A percentile compares a stretch with the other conserved stretches of the same genome.
Evolutionary conservation across 2,329 filamentous ascomycete genomes (phyloP).

Genomic region (Cytospora chrysosperma): DNA sequence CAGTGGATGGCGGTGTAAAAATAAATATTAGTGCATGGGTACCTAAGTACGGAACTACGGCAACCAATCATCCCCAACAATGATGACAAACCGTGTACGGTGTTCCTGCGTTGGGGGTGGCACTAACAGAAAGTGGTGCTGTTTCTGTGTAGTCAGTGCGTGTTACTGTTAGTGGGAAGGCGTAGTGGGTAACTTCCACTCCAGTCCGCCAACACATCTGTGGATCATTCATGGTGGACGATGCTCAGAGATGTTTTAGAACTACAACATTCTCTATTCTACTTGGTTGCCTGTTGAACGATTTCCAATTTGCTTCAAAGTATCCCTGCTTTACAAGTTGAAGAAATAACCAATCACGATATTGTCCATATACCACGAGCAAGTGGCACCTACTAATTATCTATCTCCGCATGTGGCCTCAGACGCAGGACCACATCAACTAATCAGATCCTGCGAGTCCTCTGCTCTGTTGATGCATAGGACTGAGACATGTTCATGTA

Average conservation of each 20-base stretch:
- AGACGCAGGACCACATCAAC: conserved; percentile 10
- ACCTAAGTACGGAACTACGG: background rate
- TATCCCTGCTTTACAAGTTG: background rate
- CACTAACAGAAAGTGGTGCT: background rate
- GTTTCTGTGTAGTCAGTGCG: background rate
- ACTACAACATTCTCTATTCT: no score
- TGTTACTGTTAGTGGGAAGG: background rate
- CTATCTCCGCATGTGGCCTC: no score
- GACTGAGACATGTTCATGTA: conserved; percentile 13
- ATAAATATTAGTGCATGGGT: no score
- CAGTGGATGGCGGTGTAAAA: background rate
- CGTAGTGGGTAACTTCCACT: no score
- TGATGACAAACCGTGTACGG: background rate
- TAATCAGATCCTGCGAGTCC: conserved; percentile 10
- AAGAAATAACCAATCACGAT: background rate
- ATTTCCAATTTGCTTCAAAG: no score
- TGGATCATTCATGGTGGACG: no score
- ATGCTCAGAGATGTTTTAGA: no score
- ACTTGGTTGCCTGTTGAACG: no score
- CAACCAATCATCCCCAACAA: background rate
- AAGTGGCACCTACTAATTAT: no score
- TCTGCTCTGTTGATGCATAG: conserved; percentile 12
- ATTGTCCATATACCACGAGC: background rate
- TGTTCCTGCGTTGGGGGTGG: background rate
- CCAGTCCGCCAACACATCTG: no score